Percentiles rank a stretch among this genome's conserved stretches.
Conservation (phyloP, 495 filamentous ascomycete species). For the Immersiella caudata region DNA sequence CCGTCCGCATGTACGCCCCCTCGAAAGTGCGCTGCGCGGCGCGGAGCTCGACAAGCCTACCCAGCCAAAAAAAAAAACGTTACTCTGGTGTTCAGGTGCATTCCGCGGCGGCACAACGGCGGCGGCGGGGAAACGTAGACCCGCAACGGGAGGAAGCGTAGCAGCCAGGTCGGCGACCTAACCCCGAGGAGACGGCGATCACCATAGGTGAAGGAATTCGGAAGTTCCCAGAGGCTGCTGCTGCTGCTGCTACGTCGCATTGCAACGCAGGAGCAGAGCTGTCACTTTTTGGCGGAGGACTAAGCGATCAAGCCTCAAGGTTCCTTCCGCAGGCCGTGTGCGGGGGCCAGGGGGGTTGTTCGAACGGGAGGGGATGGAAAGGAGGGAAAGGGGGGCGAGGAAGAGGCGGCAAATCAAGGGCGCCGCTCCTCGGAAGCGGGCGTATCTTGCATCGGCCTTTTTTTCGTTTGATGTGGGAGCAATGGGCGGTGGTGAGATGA, state of each 20-base stretch:
- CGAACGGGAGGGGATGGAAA: not conserved
- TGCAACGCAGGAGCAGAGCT: constrained; percentile 1
- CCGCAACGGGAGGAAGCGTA: constrained; percentile 9
- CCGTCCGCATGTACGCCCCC: constrained; percentile 93
- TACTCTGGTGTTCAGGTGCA: constrained; percentile 2
- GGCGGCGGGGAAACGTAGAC: constrained; percentile 1
- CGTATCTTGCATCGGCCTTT: constrained; percentile 18
- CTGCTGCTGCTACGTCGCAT: not conserved
- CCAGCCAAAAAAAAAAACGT: constrained; percentile 14
- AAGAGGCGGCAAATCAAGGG: not conserved
- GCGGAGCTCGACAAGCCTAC: constrained; percentile 82
- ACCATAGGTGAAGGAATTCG: constrained; percentile 4
- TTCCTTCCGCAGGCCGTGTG: not conserved
- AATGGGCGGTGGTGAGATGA: not conserved
- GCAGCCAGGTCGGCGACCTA: not conserved
- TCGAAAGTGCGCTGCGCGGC: constrained; percentile 96
- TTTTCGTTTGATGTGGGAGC: not conserved
- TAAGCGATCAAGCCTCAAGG: constrained; percentile 10
- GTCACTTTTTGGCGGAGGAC: constrained; percentile 3
- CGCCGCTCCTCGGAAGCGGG: constrained; percentile 19
- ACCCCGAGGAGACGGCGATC: not conserved
- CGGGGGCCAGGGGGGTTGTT: constrained; percentile 9
- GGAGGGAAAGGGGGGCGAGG: not conserved
- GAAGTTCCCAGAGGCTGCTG: constrained; percentile 10
- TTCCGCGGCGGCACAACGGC: not conserved